These are phyloP conservation scores for Bertia moriformis DNA, from an alignment of 2,329 filamentous ascomycete genomes.

Conservation along the genomic window DNA sequence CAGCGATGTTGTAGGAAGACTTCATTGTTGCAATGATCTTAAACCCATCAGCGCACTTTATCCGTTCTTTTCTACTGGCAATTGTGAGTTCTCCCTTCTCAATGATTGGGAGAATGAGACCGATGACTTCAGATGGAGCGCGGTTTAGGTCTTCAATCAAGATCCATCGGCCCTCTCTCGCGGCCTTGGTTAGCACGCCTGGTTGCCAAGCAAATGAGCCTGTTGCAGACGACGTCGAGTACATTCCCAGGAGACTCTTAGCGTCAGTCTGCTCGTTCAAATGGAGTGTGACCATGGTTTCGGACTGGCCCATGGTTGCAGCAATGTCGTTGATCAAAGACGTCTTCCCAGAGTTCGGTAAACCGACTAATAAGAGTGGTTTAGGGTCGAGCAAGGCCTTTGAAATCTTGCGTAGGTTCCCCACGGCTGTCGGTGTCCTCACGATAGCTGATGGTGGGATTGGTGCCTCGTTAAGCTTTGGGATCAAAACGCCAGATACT, in stretches of 20 bases:
- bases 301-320: slow-evolving; percentile 61
- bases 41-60: slow-evolving; percentile 73
- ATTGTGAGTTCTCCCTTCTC: slow-evolving; percentile 85
- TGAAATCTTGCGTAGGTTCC: slow-evolving; percentile 60
- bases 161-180: slow-evolving; percentile 88
- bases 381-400: slow-evolving; percentile 48
- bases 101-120: slow-evolving; percentile 79
- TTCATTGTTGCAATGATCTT: slow-evolving; percentile 84
- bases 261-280: slow-evolving; percentile 97
- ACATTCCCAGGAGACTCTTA: slow-evolving; percentile 87
- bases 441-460: slow-evolving; percentile 36
- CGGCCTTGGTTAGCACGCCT: slow-evolving; percentile 84
- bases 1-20: slow-evolving; percentile 56
- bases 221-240: slow-evolving; percentile 74
- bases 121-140: slow-evolving; percentile 87
- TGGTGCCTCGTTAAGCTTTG: slow-evolving; percentile 37
- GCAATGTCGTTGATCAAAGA: slow-evolving; percentile 72
- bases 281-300: slow-evolving; percentile 81
- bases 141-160: slow-evolving; percentile 93
- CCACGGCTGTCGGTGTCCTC: slow-evolving; percentile 55
- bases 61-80: slow-evolving; percentile 72
- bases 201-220: slow-evolving; percentile 86
- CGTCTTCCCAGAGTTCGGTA: slow-evolving; percentile 83
- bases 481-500: slow-evolving; percentile 33
- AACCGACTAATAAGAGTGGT: slow-evolving; percentile 68